phyloP scores from a whole-genome alignment of 352 stramenopile genomes.

The Phytophthora pini region DNA sequence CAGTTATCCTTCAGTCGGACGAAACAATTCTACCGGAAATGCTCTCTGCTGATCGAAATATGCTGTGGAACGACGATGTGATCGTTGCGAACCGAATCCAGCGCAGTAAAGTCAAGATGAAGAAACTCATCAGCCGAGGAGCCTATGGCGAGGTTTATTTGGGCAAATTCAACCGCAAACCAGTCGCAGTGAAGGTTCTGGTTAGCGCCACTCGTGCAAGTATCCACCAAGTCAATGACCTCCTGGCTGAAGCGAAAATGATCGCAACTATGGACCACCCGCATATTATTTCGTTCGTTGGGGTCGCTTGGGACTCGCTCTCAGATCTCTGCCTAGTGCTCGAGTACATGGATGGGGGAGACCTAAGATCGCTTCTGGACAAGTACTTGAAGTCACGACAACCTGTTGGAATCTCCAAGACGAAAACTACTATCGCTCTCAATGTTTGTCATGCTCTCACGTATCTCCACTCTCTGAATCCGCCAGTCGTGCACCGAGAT shows the following conservation, averaged over 20 bases:
- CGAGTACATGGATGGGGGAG: slow-evolving; percentile 59
- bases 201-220: not conserved
- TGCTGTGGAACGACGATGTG: slow-evolving; percentile 37
- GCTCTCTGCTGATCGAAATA: not conserved
- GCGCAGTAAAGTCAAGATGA: slow-evolving; percentile 17
- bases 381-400: slow-evolving; percentile 28
- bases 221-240: slow-evolving; percentile 35
- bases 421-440: slow-evolving; percentile 35
- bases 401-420: slow-evolving; percentile 19
- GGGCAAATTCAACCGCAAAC: slow-evolving; percentile 33
- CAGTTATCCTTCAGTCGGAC: not conserved
- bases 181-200: slow-evolving; percentile 55
- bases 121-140: slow-evolving; percentile 37
- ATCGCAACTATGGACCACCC: slow-evolving; percentile 39
- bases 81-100: slow-evolving; percentile 25
- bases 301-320: slow-evolving; percentile 49
- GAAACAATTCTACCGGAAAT: not conserved
- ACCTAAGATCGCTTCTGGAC: slow-evolving; percentile 43
- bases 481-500: slow-evolving; percentile 37
- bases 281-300: slow-evolving; percentile 46
- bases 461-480: slow-evolving; percentile 42
- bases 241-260: slow-evolving; percentile 50
- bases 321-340: slow-evolving; percentile 48
- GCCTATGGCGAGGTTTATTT: slow-evolving; percentile 54
- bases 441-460: slow-evolving; percentile 44